Base-by-base conservation (phyloP, 2,329 filamentous ascomycete species). In the Cytospora mali region DNA sequence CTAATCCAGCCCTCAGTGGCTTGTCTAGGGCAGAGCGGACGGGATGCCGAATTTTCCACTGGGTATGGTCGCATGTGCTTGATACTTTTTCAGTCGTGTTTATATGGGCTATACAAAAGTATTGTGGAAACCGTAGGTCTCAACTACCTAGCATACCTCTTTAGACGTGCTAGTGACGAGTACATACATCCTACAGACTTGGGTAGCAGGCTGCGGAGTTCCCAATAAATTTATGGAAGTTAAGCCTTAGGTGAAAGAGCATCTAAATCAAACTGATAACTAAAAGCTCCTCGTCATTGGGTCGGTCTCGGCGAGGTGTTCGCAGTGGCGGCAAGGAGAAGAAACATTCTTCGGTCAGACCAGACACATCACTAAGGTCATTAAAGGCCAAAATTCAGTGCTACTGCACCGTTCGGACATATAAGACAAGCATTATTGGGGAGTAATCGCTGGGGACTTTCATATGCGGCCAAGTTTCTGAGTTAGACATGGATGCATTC, bases 401-500 rank as follows among this genome's bases (percentile, higher is more conserved):
- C 1, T n/a, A 16, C 35, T 11, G 42, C 21, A 46, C n/a, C 2
- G 9, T 46, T 46, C 14, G 42, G 42, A 13, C 1, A 46, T 4
- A 6, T 46, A n/a, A n/a, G n/a, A n/a, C n/a, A n/a, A n/a, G n/a
- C n/a, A n/a, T n/a, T n/a, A n/a, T n/a, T n/a, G n/a, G n/a, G n/a
- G n/a, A n/a, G n/a, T n/a, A n/a, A n/a, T 46, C n/a, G n/a, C 4
- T 23, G 10, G 5, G 6, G 42, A 46, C n/a, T 46, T 23, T 23
- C 10, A 21, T 11, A 23, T 13, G n/a, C 42, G 42, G n/a, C 42
- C 42, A 46, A 46, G 42, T 46, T n/a, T 46, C 23, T 21, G 10
- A 46, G 21, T 21, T 46, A 46, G 50, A 42, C 11, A 16, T 18
- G 42, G 42, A 48, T 53, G 57, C 29, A 59, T 46, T n/a, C n/a